Evolutionary conservation across 1,284 basidiomycete species (phyloP), one percentile per base, ranked within the genome.

Genomic region (Anthracocystis setariae): DNA sequence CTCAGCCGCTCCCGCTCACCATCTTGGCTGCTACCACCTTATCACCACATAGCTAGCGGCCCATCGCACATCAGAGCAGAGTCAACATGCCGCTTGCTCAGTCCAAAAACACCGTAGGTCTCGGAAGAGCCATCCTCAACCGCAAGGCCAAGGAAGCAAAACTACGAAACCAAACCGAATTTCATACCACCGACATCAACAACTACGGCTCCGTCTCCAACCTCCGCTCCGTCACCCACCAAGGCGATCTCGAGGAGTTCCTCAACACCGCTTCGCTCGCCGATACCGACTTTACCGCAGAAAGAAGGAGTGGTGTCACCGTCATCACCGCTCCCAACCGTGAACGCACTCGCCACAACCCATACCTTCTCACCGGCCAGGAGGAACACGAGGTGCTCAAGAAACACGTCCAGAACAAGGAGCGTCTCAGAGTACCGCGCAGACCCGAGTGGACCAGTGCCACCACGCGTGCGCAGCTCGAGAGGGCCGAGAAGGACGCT

Each of bases 271-370:
- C 96, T 3, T 91, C 93, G 71, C 86, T 99, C 49, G 96, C 96
- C 20, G 95, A 92, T 52, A 91, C 90, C 15, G 93, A 99, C 79
- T 99, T 99, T 81, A 94, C 93, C n/a, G 96, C 81, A 92, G 96
- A 98, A 83, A 88, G 93, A 51, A 88, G 93, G 57, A 98, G 23
- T 17, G 68, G 68, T 40, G 89, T 96, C 67, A 92, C 92, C 78
- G 91, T 99, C 59, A 90, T 98, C 55, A 89, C 90, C 62, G 88
- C 77, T 89, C 86, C 86, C 39, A 64, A 59, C 46, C 58, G 60
- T 43, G 69, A 72, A 40, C 52, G 70, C 20, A 65, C 56, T 33
- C 66, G 73, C 24, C 71, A 90, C 61, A 98, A 98, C 84, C 93
- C 95, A 0, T 93, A 92, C 83, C 88, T 98, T 39, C 88, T 97